Evolutionary conservation across 2,329 filamentous ascomycete species (phyloP), one percentile per base, ranked within the genome.

Genomic region (Triangularia setosa): DNA sequence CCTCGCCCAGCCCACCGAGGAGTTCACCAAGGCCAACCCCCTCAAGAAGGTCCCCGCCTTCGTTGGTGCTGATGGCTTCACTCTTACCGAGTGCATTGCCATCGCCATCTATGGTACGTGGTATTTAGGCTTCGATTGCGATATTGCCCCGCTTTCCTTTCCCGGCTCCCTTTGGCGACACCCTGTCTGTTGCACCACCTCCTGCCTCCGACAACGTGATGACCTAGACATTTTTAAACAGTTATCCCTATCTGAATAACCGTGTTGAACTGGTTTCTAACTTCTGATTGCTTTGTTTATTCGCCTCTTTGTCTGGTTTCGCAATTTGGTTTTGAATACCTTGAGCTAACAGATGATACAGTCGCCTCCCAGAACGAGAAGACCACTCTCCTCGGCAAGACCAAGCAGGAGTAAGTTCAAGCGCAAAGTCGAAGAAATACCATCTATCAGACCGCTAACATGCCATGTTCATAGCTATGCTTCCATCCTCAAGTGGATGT

Each of bases 311-410:
- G 52, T 55, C 75, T 71, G 72, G 62, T 53, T 64, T 66, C 71
- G 68, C 69, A 69, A 65, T 61, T 55, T 62, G 44, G 25, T 6
- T 55, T 54, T 25, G 28, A 9, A 60, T 40, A 18, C 52, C 30
- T 52, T 9, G 23, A 52, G 66, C 72, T 74, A 69, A 74, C 64
- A 61, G 53, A 24, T 28, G 70, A 65, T 67, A 68, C 76, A 98
- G 95, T 99, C 79, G 93, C 95, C 75, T 98, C 95, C 74, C 95
- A 99, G 84, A 99, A 99, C 81, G 95, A 98, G 90, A 98, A 98
- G 90, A 99, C 95, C 75, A 96, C 93, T 73, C 93, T 99, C 72
- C 89, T 99, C 74, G 95, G 95, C 78, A 98, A 98, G 90, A 99
- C 93, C 83, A 99, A 99, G 90, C 94, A 99, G 86, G 95, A 99